Base-by-base conservation (phyloP, 2,329 filamentous ascomycete genomes). In the Trichophyton schoenleinii region DNA sequence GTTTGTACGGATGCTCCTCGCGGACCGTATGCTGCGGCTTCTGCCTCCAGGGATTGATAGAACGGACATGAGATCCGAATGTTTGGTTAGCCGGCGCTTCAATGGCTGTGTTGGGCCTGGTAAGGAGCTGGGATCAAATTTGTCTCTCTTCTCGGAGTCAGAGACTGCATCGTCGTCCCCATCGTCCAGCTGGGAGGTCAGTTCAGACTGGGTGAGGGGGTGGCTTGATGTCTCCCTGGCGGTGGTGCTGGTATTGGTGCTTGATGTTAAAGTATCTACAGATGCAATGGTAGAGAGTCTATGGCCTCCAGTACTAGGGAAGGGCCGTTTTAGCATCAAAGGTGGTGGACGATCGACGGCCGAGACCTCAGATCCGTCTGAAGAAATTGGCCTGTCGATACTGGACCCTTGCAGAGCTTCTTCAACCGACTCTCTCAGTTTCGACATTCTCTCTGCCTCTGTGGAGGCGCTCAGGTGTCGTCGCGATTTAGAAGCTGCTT, bases 51-150 rank as follows among this genome's bases (percentile, higher is more conserved):
- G 80, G 38, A 82, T 76, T 28, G 91, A 97, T 7, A 99, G 79
- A 2, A 96, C 90, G 0, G 94, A 97, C 44, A 99, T 89, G 25
- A 99, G 80, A 72, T 99, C 94, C 15, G 91, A 91, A 73, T 97
- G 91, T 63, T 89, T 95, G 3, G 91, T 96, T 44, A 96, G 80
- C 63, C 88, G 84, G 64, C 89, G 83, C 72, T 87, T 89, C 38
- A 89, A 76, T 28, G 73, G 73, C 78, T 80, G 1, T 80, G 74
- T 64, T 76, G 80, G 67, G 78, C 77, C 71, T 69, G 75, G 70
- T 72, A 71, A 71, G 65, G 72, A 74, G 71, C 74, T 63, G 46
- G 73, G 68, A 65, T 78, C 72, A 59, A 77, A 72, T 67, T 80
- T 68, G 70, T 78, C 74, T 70, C 76, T 62, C 73, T 76, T 64